phyloP scores from a whole-genome alignment of 495 filamentous ascomycete genomes.

The Xylaria telfairii region DNA sequence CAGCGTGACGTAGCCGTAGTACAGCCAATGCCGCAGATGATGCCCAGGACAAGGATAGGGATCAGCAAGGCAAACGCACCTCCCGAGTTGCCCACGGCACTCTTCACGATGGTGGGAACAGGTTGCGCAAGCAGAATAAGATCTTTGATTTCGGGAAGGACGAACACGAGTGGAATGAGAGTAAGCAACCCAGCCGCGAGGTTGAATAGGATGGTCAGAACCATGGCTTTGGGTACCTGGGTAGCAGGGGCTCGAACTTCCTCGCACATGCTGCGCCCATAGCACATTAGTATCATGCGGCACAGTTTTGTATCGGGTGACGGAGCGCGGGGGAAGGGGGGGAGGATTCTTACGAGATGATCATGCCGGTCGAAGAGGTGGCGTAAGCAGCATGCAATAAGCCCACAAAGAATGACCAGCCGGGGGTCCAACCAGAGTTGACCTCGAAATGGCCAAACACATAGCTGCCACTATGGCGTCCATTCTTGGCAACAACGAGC shows the following conservation, averaged over 20 bases:
- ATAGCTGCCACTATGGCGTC: constrained; percentile 47
- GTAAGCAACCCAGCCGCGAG: constrained; percentile 55
- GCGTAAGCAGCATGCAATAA: constrained; percentile 57
- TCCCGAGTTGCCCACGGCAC: constrained; percentile 50
- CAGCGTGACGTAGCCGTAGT: constrained; percentile 65
- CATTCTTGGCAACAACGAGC: constrained; percentile 52
- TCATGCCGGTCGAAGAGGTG: constrained; percentile 61
- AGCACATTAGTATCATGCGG: constrained; percentile 17
- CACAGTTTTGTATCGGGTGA: background rate
- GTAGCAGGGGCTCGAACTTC: constrained; percentile 54
- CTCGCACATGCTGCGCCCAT: constrained; percentile 52
- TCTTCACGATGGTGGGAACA: constrained; percentile 53
- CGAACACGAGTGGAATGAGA: constrained; percentile 57
- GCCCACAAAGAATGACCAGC: constrained; percentile 57
- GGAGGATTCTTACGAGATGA: constrained; percentile 46
- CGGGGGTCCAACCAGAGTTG: constrained; percentile 55
- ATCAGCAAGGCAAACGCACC: constrained; percentile 55
- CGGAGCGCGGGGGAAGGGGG: background rate
- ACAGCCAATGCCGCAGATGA: constrained; percentile 68
- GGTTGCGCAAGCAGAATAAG: constrained; percentile 52
- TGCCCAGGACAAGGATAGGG: constrained; percentile 53
- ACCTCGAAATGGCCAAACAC: constrained; percentile 53
- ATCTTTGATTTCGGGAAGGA: constrained; percentile 52
- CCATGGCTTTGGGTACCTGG: constrained; percentile 60
- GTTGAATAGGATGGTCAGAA: constrained; percentile 56